Conservation (phyloP, 2,329 filamentous ascomycete species). For the Pestalotiopsis sp. region DNA sequence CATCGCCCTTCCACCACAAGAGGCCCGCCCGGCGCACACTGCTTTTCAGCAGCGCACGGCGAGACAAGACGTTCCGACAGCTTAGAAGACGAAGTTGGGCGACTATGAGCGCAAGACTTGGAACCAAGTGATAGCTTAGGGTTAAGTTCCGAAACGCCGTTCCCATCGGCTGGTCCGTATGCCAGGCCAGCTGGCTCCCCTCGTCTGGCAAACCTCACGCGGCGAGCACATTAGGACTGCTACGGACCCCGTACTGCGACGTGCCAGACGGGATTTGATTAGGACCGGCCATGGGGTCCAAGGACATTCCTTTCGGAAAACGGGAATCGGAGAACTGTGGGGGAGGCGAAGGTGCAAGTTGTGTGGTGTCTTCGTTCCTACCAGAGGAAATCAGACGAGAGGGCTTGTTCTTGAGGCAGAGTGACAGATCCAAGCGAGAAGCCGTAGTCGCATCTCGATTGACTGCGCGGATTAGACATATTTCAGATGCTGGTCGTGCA, state of each 20-base stretch:
- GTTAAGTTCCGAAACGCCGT: conserved; percentile 88
- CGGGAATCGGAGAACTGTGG: conserved; percentile 76
- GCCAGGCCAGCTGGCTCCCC: conserved; percentile 44
- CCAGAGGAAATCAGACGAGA: conserved; percentile 42
- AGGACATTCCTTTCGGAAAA: conserved; percentile 72
- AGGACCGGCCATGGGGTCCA: conserved; percentile 44
- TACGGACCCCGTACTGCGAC: conserved; percentile 64
- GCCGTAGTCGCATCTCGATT: conserved; percentile 36
- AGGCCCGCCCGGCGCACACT: conserved; percentile 37
- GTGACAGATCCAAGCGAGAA: conserved; percentile 18
- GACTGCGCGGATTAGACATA: conserved; percentile 22
- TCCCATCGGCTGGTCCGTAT: conserved; percentile 48
- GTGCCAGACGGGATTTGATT: conserved; percentile 41
- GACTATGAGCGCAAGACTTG: conserved; percentile 74
- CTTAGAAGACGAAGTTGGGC: conserved; percentile 71
- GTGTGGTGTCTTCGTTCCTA: conserved; percentile 33
- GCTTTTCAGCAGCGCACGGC: conserved; percentile 55
- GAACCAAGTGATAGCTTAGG: conserved; percentile 81
- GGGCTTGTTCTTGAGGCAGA: conserved; percentile 38
- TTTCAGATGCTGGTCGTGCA: conserved; percentile 31
- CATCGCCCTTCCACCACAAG: conserved; percentile 50
- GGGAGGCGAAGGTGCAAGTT: conserved; percentile 73
- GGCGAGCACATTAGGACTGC: conserved; percentile 52
- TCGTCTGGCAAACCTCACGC: conserved; percentile 47
- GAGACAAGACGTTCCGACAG: conserved; percentile 34